These are phyloP conservation scores for Alectoria sarmentosa DNA, from an alignment of 495 filamentous ascomycete species.

Conservation along the genomic window DNA sequence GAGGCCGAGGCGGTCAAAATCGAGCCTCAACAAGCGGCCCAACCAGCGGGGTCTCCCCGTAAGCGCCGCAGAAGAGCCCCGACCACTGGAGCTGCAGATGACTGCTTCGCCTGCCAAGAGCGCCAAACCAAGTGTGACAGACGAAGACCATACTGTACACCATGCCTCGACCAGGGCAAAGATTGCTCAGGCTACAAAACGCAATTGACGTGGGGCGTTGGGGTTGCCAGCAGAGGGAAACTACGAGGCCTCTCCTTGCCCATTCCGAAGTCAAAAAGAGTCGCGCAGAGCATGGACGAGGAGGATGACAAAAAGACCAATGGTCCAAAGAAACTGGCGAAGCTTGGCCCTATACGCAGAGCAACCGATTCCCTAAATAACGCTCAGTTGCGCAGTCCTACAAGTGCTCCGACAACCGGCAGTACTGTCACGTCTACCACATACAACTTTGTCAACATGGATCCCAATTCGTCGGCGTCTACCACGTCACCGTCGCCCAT, in stretches of 20 bases:
- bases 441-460: slow-evolving; percentile 48
- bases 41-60: slow-evolving; percentile 40
- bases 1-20: slow-evolving; percentile 15
- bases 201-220: slow-evolving; percentile 94
- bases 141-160: slow-evolving; percentile 88
- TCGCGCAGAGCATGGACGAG: slow-evolving; percentile 38
- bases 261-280: slow-evolving; percentile 56
- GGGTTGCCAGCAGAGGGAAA: slow-evolving; percentile 94
- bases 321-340: slow-evolving; percentile 14
- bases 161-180: slow-evolving; percentile 83
- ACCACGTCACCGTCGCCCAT: slow-evolving; percentile 30
- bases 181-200: slow-evolving; percentile 98
- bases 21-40: slow-evolving; percentile 14
- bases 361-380: slow-evolving; percentile 20
- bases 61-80: slow-evolving; percentile 86
- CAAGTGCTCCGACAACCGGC: slow-evolving; percentile 18
- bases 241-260: slow-evolving; percentile 82
- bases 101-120: slow-evolving; percentile 91
- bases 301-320: slow-evolving; percentile 23
- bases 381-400: slow-evolving; percentile 22
- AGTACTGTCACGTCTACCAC: slow-evolving; percentile 30
- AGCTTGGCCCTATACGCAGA: slow-evolving; percentile 22
- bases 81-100: slow-evolving; percentile 82
- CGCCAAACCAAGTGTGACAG: slow-evolving; percentile 81
- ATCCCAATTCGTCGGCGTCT: slow-evolving; percentile 33